Percentiles rank a stretch among this genome's conserved stretches.
phyloP scores from a whole-genome alignment of 2,329 filamentous ascomycete genomes.

The Trichoderma oligosporum region DNA sequence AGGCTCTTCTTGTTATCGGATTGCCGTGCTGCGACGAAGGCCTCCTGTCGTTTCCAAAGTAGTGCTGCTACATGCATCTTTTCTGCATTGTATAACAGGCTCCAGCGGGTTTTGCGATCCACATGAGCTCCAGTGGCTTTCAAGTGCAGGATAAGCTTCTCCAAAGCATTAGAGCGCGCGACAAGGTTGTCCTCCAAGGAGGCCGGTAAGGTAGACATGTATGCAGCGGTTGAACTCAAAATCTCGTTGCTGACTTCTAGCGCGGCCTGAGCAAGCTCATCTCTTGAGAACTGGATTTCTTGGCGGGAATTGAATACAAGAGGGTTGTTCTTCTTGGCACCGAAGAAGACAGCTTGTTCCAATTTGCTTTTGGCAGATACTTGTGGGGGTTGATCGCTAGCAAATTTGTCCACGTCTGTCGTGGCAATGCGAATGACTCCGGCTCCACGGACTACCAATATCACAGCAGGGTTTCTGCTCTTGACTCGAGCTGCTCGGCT shows the following conservation, averaged over 20 bases:
- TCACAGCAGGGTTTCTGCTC: conserved; percentile 58
- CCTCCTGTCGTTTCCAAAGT: conserved; percentile 79
- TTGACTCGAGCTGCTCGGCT: conserved; percentile 49
- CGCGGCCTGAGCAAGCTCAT: conserved; percentile 73
- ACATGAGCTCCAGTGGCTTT: conserved; percentile 62
- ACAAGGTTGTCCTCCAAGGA: conserved; percentile 79
- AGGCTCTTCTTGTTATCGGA: conserved; percentile 64
- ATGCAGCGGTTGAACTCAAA: conserved; percentile 69
- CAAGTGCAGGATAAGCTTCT: conserved; percentile 70
- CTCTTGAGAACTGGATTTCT: conserved; percentile 61
- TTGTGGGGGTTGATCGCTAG: conserved; percentile 52
- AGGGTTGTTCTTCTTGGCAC: conserved; percentile 76
- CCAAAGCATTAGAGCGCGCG: conserved; percentile 67
- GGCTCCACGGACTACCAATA: conserved; percentile 60
- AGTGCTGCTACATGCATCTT: conserved; percentile 76
- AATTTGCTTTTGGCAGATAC: conserved; percentile 85
- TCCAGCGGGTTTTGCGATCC: conserved; percentile 68
- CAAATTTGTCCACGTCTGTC: conserved; percentile 57
- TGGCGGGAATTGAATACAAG: conserved; percentile 73
- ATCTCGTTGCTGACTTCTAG: conserved; percentile 77
- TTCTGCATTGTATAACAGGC: conserved; percentile 82
- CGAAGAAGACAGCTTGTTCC: conserved; percentile 93
- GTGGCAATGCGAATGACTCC: conserved; percentile 59
- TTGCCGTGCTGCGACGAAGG: conserved; percentile 56
- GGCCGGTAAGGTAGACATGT: conserved; percentile 67